Evolutionary conservation across 2,329 filamentous ascomycete genomes (phyloP), one percentile per base, ranked within the genome.

Genomic region (Phialophora chinensis): DNA sequence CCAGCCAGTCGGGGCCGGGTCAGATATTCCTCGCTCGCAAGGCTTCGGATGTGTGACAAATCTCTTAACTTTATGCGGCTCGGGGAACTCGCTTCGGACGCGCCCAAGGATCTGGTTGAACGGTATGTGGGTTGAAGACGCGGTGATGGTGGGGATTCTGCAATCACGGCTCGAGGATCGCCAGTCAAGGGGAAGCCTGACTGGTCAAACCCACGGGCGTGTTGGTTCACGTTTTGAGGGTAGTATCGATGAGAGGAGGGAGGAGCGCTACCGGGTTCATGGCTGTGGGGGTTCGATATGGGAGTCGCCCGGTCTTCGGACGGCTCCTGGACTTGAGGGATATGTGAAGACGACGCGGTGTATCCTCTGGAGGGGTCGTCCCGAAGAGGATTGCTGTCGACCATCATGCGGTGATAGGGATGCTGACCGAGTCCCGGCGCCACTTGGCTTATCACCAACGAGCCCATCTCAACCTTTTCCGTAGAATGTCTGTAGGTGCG

Each of bases 31-130:
- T 94, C 90, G 70, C 86, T 89, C 29, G 92, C 93, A 69, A 99
- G 90, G 75, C 87, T 92, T 76, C 95, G 91, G 68, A 99, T 94
- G 75, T 99, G 95, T 50, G 90, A 90, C 58, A 99, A 83, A 77
- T 97, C 93, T 74, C 91, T 91, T 52, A 99, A 89, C 76, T 91
- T 90, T 75, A 98, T 91, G 66, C 85, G 83, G 69, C 80, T 83
- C 44, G 86, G 85, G 33, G 86, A 84, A 61, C 76, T 78, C 27
- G 73, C 77, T 69, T 78, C 72, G 54, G 80, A 83, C 3, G 75
- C 77, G 12, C 74, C 77, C 2, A 82, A 72, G 2, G 81, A 82
- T 59, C 77, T 74, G 59, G 79, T 78, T 4, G 81, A 82, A 49
- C 76, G 76, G 54, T 78, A 74, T n/a, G 80, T 81, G 20, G 81